phyloP scores from a whole-genome alignment of 331 rosid species.

The Prunus yedoensis region DNA sequence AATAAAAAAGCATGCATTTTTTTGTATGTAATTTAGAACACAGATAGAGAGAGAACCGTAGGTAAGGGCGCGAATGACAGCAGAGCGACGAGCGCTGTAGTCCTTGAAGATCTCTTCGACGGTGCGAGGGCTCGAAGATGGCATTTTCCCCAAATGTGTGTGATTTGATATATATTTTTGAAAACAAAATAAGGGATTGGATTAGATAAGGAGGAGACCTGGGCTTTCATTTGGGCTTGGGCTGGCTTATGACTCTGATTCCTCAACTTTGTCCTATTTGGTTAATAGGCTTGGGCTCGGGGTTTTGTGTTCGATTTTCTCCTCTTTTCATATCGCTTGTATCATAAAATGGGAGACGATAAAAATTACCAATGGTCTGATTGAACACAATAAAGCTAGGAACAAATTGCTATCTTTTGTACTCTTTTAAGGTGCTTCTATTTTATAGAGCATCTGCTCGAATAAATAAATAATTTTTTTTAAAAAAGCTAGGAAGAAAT shows the following conservation, averaged over 20 bases:
- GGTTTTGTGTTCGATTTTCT: neutral
- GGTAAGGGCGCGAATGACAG: conserved; percentile 85
- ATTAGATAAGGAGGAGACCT: conserved; percentile 11
- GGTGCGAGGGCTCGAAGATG: conserved; percentile 58
- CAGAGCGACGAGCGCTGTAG: conserved; percentile 71
- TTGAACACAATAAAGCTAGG: no score
- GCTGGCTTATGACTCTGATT: no score
- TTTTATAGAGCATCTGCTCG: no score
- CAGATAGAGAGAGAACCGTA: conserved; percentile 39
- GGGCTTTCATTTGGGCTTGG: neutral
- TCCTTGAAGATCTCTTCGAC: conserved; percentile 96
- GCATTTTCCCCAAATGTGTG: conserved; percentile 10
- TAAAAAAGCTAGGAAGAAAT: no score
- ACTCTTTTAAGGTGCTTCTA: no score
- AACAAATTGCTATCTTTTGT: no score
- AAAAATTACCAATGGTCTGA: no score
- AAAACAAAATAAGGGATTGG: neutral
- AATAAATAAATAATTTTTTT: no score
- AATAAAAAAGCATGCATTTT: neutral
- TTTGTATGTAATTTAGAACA: neutral
- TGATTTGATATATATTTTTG: conserved; percentile 2
- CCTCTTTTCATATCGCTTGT: no score
- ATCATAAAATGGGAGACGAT: no score
- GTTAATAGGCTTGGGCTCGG: neutral
- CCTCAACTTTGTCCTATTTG: no score